These are phyloP conservation scores for Schwanniomyces sp. DNA, from an alignment of 805 yeast species.

Conservation along the genomic window DNA sequence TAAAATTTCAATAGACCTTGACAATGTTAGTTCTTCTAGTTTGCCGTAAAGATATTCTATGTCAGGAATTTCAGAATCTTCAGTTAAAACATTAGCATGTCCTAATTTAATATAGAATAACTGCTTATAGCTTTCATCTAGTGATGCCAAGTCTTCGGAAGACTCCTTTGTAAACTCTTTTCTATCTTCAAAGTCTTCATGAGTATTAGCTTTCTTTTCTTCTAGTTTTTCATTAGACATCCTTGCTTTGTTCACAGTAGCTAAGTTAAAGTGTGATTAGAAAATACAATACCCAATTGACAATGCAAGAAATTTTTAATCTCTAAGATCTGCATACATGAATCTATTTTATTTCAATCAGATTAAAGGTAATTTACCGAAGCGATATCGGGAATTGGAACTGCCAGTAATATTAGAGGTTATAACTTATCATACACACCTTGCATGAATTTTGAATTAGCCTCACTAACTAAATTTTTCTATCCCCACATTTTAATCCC, in stretches of 20 bases:
- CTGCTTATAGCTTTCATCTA: slow-evolving; percentile 4
- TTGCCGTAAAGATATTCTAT: slow-evolving; percentile 15
- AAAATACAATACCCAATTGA: no score
- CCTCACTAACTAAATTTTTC: no score
- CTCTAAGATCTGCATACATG: no score
- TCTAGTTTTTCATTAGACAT: background rate
- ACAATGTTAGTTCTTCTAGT: slow-evolving; percentile 17
- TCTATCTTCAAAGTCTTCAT: background rate
- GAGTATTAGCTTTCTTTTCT: background rate
- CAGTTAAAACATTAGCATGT: slow-evolving; percentile 4
- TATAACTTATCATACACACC: no score
- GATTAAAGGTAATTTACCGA: no score
- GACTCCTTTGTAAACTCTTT: background rate
- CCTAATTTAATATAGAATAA: slow-evolving; percentile 7
- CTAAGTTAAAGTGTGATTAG: no score
- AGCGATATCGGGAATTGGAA: no score
- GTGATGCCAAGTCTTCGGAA: background rate
- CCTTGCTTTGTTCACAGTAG: background rate
- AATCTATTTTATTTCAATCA: no score
- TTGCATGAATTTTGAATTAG: no score
- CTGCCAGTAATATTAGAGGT: no score
- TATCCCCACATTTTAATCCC: no score
- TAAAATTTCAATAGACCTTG: slow-evolving; percentile 26
- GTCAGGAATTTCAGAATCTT: slow-evolving; percentile 3
- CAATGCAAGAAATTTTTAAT: no score